Evolutionary conservation across 441 rosid genomes (phyloP), one percentile per base, ranked within the genome.

Genomic region (Eruca vesicaria): DNA sequence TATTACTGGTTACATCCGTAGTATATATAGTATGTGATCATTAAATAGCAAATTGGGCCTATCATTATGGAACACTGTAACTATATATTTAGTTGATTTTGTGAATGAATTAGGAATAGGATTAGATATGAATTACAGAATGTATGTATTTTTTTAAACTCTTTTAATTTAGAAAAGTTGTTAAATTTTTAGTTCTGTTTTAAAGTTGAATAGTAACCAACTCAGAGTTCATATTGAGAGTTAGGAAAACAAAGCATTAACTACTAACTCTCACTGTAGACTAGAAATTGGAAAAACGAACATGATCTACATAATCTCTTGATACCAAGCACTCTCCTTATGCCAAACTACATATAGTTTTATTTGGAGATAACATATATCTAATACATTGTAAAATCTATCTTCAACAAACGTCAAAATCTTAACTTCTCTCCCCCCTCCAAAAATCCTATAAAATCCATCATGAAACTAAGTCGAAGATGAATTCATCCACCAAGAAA

Each of bases 401-500:
- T 10, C 56, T 58, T 69, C 7, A 65, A 58, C 9, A 45, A n/a
- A 48, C 33, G 6, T 65, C 76, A 77, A 77, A 59, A 77, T 36
- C 73, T 59, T 19, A 26, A 35, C n/a, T 29, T 11, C 43, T 36
- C 56, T 8, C 21, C 60, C 32, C 50, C 50, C 9, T 21, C 21
- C 21, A 10, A 9, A 58, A 50, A 75, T n/a, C 20, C 38, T 41
- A 21, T 7, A 41, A 32, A 9, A 9, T 16, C 60, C 26, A 65
- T 77, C 18, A 71, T 3, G 33, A 80, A 48, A 62, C 75, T 59
- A 81, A 32, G 69, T 88, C 88, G 20, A 79, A 52, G 9, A 89
- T 56, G 11, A 84, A 62, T 69, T 92, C 97, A 38, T 86, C 79
- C 66, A 94, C 66, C 83, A 94, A 74, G n/a, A 68, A 73, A 45